phyloP scores from a whole-genome alignment of 2,329 filamentous ascomycete species.

The Bipolaris victoriae region DNA sequence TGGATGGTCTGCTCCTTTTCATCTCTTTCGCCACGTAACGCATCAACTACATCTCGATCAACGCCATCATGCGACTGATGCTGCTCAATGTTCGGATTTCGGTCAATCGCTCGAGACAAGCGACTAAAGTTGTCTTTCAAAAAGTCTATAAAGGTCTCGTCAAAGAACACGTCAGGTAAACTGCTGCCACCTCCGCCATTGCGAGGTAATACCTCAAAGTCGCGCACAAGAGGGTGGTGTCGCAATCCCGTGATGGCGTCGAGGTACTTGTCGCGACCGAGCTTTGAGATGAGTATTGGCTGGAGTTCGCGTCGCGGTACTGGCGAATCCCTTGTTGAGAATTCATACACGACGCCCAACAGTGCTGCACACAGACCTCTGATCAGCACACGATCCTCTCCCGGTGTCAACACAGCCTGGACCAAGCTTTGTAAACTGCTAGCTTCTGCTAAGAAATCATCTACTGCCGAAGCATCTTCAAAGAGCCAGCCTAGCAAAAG shows the following conservation, averaged over 20 bases:
- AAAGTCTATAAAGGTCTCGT: conserved; percentile 86
- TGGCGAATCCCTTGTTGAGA: conserved; percentile 95
- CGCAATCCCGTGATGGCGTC: conserved; percentile 80
- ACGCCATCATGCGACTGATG: conserved; percentile 87
- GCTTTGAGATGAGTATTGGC: conserved; percentile 73
- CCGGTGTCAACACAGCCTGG: conserved; percentile 66
- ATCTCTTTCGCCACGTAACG: conserved; percentile 76
- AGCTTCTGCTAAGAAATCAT: conserved; percentile 90
- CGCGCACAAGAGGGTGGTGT: conserved; percentile 77
- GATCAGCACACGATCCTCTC: conserved; percentile 66
- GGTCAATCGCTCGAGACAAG: conserved; percentile 81
- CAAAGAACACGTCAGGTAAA: conserved; percentile 83
- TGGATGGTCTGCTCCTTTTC: conserved; percentile 70
- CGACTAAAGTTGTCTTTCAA: conserved; percentile 95
- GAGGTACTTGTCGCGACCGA: conserved; percentile 87
- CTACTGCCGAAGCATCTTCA: conserved; percentile 87
- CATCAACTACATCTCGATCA: conserved; percentile 91
- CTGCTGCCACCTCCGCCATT: conserved; percentile 57
- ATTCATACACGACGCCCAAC: conserved; percentile 90
- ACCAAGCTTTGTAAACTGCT: conserved; percentile 89
- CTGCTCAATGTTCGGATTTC: conserved; percentile 86
- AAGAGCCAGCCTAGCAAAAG: conserved; percentile 88
- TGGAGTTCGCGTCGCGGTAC: conserved; percentile 82
- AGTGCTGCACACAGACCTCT: conserved; percentile 85
- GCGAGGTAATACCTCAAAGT: conserved; percentile 86